Evolutionary conservation across 257 asterid genomes (phyloP).

Genomic region (Craterostigma plantagineum): DNA sequence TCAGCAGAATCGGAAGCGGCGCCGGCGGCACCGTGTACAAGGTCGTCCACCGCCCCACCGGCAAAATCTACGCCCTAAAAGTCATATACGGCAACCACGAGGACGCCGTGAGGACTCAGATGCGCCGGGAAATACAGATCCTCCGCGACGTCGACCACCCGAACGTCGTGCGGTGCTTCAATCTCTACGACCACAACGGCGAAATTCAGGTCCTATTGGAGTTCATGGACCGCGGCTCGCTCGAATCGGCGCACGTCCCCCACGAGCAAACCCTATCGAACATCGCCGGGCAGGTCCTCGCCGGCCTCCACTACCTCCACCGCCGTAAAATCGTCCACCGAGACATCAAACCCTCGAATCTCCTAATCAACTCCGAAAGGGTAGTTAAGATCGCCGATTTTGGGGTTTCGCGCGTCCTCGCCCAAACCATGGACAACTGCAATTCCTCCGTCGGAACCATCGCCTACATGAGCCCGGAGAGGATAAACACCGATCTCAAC

Average conservation of each 20-base stretch:
- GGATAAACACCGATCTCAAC: constrained; percentile 81
- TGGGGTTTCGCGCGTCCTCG: constrained; percentile 59
- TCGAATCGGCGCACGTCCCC: constrained; percentile 43
- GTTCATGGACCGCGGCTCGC: constrained; percentile 67
- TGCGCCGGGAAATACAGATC: constrained; percentile 83
- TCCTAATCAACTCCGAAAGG: constrained; percentile 36
- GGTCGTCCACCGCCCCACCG: constrained; percentile 62
- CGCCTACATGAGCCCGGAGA: constrained; percentile 84
- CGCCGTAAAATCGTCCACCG: constrained; percentile 66
- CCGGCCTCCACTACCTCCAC: constrained; percentile 59
- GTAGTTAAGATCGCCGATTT: constrained; percentile 69
- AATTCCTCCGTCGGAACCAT: constrained; percentile 83
- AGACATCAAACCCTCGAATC: constrained; percentile 73
- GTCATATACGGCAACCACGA: constrained; percentile 78
- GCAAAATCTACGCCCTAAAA: constrained; percentile 47
- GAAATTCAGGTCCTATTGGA: constrained; percentile 74
- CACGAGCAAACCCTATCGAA: constrained; percentile 48
- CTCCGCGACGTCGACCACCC: constrained; percentile 72
- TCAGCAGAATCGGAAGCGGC: constrained; percentile 75
- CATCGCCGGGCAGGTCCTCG: constrained; percentile 54
- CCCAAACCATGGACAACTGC: constrained; percentile 84
- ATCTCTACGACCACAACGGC: constrained; percentile 54
- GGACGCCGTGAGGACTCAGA: constrained; percentile 57
- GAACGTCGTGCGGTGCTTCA: constrained; percentile 64
- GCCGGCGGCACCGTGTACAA: constrained; percentile 87